Evolutionary conservation across 805 yeast species (phyloP), one percentile per base, ranked within the genome.

Genomic region (Candida lessepsii): DNA sequence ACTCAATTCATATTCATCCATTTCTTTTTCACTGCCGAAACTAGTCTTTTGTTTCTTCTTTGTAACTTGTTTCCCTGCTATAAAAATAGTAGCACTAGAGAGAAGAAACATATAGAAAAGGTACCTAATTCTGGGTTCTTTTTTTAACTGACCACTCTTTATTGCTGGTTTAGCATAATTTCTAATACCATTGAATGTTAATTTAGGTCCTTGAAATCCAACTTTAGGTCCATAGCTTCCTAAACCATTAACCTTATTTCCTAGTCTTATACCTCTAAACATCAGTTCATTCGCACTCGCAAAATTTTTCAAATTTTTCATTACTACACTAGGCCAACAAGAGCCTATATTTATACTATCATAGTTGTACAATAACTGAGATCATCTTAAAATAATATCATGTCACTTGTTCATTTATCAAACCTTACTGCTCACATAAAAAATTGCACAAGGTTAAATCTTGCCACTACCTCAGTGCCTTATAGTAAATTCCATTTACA

Each of bases 341-440:
- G n/a, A n/a, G n/a, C n/a, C n/a, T n/a, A n/a, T n/a, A 26, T n/a
- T 11, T 10, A n/a, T 7, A 10, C 11, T 26, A 6, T 14, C 29
- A n/a, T 11, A 6, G 7, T 6, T 26, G 10, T 10, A 7, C 7
- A 10, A 26, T 21, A 10, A 17, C 20, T 16, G 11, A 6, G 11
- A 16, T 15, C 33, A 29, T n/a, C 9, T 16, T 19, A 29, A 11
- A 14, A 8, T 28, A 10, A 5, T 9, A 29, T 6, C 9, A 89
- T 91, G 96, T 89, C 96, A 23, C 72, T 90, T 40, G 95, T 85
- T 36, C 83, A 81, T 49, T 73, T 93, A 46, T 93, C 91, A 10
- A 77, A 88, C 66, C 73, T 85, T 30, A 86, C 96, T 57, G 81
- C 95, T 16, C 98, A 91, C 58, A 60, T 93, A 47, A 95, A 88